A percentile compares a stretch with the other conserved stretches of the same genome.
phyloP scores from a whole-genome alignment of 192 early-diverging fungal genomes.

The Irineochytrium annulatum region DNA sequence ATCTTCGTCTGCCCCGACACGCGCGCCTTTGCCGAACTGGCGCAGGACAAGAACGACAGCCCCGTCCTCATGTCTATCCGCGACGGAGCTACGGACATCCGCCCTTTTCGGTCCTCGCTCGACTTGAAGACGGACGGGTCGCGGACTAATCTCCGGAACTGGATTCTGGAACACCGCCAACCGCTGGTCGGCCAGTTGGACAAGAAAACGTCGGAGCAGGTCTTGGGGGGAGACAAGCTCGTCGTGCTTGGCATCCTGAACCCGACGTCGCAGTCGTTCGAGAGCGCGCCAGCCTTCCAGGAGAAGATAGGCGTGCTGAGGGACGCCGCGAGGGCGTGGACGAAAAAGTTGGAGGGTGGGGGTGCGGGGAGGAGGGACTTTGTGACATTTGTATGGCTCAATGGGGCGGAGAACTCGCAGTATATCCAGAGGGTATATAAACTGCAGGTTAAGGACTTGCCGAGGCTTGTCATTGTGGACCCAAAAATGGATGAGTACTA shows the following conservation, averaged over 20 bases:
- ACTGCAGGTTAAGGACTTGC: slow-evolving; percentile 11
- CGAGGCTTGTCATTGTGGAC: slow-evolving; percentile 12
- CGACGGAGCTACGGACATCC: not conserved
- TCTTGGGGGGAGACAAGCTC: slow-evolving; percentile 60
- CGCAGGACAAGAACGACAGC: not conserved
- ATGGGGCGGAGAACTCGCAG: slow-evolving; percentile 4
- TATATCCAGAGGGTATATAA: slow-evolving; percentile 22
- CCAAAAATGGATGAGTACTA: slow-evolving; percentile 13
- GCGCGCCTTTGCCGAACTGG: not conserved
- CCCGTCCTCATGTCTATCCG: not conserved
- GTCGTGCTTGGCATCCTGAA: slow-evolving; percentile 62
- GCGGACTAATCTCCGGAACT: slow-evolving; percentile 8
- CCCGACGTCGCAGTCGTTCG: no score
- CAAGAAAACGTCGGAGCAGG: slow-evolving; percentile 58
- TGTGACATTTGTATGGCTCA: slow-evolving; percentile 14
- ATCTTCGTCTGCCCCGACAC: slow-evolving; percentile 1
- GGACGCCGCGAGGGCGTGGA: slow-evolving; percentile 4
- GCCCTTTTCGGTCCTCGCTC: not conserved
- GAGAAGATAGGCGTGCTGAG: slow-evolving; percentile 4
- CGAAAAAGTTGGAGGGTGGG: not conserved
- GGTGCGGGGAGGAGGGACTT: not conserved
- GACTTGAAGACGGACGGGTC: slow-evolving; percentile 4
- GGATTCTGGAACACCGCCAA: slow-evolving; percentile 24
- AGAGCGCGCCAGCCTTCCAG: no score
- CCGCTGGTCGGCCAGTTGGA: slow-evolving; percentile 51